phyloP scores from a whole-genome alignment of 306 rosid genomes.

The Parietaria judaica region DNA sequence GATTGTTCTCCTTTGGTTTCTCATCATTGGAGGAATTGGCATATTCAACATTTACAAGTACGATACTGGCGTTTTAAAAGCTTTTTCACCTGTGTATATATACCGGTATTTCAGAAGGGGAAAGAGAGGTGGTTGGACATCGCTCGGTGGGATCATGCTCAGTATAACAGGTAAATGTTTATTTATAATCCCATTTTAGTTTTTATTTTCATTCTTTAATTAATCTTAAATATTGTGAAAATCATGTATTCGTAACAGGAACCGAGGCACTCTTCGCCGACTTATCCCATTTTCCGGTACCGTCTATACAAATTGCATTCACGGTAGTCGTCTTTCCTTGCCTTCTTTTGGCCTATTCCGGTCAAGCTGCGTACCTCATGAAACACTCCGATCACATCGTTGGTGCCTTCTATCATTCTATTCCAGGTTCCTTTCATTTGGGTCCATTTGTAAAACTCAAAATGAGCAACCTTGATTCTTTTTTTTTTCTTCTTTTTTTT shows the following conservation, averaged over 20 bases:
- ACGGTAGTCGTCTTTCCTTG: slow-evolving; percentile 92
- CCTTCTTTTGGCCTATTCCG: slow-evolving; percentile 91
- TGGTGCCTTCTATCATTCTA: slow-evolving; percentile 71
- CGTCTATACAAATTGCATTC: slow-evolving; percentile 88
- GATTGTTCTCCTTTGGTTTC: slow-evolving; percentile 89
- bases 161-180: slow-evolving; percentile 72
- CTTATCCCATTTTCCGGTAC: slow-evolving; percentile 87
- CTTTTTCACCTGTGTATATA: slow-evolving; percentile 76
- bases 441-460: slow-evolving; percentile 3
- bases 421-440: slow-evolving; percentile 57
- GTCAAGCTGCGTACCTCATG: slow-evolving; percentile 95
- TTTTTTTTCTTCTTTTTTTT: no score
- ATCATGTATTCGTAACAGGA: slow-evolving; percentile 38
- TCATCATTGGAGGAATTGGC: slow-evolving; percentile 92
- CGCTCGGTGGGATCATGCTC: slow-evolving; percentile 94
- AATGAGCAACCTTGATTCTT: neutral
- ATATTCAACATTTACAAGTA: slow-evolving; percentile 74
- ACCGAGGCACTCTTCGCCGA: slow-evolving; percentile 98
- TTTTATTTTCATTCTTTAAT: neutral
- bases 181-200: neutral
- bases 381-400: slow-evolving; percentile 33
- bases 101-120: slow-evolving; percentile 68
- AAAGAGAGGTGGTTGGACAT: slow-evolving; percentile 68
- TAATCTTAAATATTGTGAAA: neutral
- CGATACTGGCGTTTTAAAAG: slow-evolving; percentile 61